Evolutionary conservation across 495 filamentous ascomycete genomes (phyloP).

Genomic region (Penicillium steckii): DNA sequence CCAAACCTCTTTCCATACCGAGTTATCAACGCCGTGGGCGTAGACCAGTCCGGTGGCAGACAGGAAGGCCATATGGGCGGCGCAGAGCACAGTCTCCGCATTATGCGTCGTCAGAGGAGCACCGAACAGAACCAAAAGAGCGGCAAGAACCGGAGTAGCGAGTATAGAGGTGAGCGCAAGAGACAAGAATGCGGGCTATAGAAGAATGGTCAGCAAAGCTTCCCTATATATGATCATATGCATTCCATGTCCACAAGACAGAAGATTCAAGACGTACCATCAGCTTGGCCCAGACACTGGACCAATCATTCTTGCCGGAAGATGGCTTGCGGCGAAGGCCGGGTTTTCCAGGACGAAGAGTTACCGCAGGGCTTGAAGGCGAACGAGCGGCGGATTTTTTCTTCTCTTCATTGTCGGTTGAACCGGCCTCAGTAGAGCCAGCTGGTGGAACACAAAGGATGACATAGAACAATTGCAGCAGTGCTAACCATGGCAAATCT

Average conservation of each 20-base stretch:
- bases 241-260: too few relatives aligned
- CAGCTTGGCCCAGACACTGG: slow-evolving; percentile 27
- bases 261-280: slow-evolving; percentile 28
- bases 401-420: slow-evolving; percentile 41
- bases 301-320: slow-evolving; percentile 14
- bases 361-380: slow-evolving; percentile 9
- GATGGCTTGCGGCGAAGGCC: slow-evolving; percentile 27
- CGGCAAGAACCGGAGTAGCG: slow-evolving; percentile 59
- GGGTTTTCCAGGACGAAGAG: slow-evolving; percentile 23
- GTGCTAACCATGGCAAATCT: slow-evolving; percentile 59
- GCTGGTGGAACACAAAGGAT: slow-evolving; percentile 71
- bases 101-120: slow-evolving; percentile 85
- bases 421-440: slow-evolving; percentile 40
- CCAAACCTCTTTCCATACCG: slow-evolving; percentile 71
- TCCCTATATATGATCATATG: too few relatives aligned
- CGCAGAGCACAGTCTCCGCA: slow-evolving; percentile 72
- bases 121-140: slow-evolving; percentile 79
- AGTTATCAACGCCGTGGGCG: slow-evolving; percentile 72
- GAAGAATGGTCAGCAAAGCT: slow-evolving; percentile 6
- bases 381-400: slow-evolving; percentile 32
- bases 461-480: slow-evolving; percentile 67
- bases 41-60: slow-evolving; percentile 75
- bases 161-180: slow-evolving; percentile 63
- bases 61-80: slow-evolving; percentile 77
- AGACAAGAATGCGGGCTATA: slow-evolving; percentile 61